A percentile compares a stretch with the other conserved stretches of the same genome.
Conservation (phyloP, 2,329 filamentous ascomycete species). For the Colletotrichum sp. region DNA sequence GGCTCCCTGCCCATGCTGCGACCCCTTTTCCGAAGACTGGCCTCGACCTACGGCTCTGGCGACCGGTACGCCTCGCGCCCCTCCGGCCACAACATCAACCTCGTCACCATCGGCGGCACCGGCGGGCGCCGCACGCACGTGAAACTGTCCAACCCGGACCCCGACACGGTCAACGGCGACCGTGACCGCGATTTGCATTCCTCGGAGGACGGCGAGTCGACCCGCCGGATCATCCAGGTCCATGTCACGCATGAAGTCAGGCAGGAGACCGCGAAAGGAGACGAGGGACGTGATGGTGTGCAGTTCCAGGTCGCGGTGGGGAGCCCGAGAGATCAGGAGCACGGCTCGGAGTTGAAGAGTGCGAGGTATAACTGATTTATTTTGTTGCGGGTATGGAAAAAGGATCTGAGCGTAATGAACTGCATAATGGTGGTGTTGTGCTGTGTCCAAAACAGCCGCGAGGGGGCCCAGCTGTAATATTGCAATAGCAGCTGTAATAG, state of each 20-base stretch:
- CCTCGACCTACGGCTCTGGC: neutral
- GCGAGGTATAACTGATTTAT: neutral
- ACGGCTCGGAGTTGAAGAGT: neutral
- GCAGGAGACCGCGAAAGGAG: neutral
- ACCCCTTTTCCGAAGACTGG: neutral
- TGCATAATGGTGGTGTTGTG: neutral
- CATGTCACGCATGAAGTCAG: neutral
- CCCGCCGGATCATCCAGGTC: neutral
- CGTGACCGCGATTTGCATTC: neutral
- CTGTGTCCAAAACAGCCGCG: neutral
- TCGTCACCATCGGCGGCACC: neutral
- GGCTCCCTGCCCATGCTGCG: neutral
- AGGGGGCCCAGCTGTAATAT: neutral
- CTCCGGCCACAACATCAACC: neutral
- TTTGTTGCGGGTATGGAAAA: neutral
- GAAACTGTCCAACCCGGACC: neutral
- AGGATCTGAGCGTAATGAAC: neutral
- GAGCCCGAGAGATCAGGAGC: neutral
- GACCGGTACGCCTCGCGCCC: neutral
- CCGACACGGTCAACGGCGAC: neutral
- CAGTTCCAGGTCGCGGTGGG: neutral
- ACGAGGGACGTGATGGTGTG: neutral
- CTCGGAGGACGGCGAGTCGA: neutral
- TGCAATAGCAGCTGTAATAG: neutral
- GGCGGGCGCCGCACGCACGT: neutral